phyloP scores from a whole-genome alignment of 139 green algal species.

The Chlamydomonas applanata region DNA sequence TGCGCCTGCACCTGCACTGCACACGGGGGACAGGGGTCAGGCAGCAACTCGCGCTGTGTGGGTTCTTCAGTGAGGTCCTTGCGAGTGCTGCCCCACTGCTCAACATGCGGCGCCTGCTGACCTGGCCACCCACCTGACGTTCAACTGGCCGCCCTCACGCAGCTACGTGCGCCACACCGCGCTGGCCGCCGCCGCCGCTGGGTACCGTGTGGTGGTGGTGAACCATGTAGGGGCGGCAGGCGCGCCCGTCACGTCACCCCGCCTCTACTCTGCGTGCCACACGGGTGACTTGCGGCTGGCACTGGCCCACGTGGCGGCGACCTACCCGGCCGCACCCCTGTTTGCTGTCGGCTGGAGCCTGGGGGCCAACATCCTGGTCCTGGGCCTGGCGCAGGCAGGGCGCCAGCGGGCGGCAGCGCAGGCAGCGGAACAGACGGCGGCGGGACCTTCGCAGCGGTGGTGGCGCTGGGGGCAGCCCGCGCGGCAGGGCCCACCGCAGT shows the following conservation, averaged over 20 bases:
- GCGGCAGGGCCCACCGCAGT: background rate
- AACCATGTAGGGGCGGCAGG: background rate
- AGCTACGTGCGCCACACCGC: constrained; percentile 6
- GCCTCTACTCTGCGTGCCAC: constrained; percentile 1
- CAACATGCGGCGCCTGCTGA: too few species aligned
- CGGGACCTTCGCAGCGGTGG: background rate
- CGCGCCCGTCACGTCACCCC: constrained; percentile 1
- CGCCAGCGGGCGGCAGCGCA: background rate
- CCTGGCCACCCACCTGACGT: too few species aligned
- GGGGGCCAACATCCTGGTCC: constrained; percentile 1
- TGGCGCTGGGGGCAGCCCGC: background rate
- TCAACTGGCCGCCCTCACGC: background rate
- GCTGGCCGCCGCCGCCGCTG: background rate
- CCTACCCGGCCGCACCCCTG: background rate
- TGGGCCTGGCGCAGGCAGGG: background rate
- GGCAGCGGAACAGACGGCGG: background rate
- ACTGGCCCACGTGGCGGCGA: background rate
- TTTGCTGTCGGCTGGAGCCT: background rate
- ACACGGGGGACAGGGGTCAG: too few species aligned
- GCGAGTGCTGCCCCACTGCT: too few species aligned
- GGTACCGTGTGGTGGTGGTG: background rate
- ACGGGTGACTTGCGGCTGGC: constrained; percentile 2
- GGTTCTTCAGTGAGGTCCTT: too few species aligned
- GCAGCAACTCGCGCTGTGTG: too few species aligned
- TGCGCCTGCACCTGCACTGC: too few species aligned